Conservation (phyloP, 202 grass and related monocot species). For the Hordeum pubiflorum region DNA sequence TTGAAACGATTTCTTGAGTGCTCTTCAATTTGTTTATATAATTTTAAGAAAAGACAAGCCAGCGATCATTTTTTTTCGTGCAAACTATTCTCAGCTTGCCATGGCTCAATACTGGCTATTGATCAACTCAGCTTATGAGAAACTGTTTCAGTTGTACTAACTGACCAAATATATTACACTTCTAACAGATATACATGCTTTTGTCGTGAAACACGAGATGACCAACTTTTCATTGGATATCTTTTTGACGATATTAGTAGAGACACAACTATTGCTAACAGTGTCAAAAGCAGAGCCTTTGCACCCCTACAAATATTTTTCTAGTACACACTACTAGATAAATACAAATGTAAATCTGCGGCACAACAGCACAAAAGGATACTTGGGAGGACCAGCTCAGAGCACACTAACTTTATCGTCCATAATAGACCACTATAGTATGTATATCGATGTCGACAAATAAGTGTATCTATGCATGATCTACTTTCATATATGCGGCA, state of each 20-base stretch:
- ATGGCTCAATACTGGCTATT: background rate
- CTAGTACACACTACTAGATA: slow-evolving; percentile 23
- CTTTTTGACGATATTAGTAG: background rate
- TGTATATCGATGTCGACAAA: slow-evolving; percentile 33
- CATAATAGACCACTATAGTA: slow-evolving; percentile 28
- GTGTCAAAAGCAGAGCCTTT: slow-evolving; percentile 31
- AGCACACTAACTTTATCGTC: slow-evolving; percentile 45
- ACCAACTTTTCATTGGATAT: slow-evolving; percentile 18
- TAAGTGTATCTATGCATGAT: slow-evolving; percentile 38
- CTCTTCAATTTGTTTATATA: background rate
- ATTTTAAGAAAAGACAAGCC: background rate
- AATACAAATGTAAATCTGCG: slow-evolving; percentile 22
- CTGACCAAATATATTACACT: background rate
- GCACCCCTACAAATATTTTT: slow-evolving; percentile 22
- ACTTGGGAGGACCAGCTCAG: slow-evolving; percentile 34
- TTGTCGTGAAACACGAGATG: slow-evolving; percentile 6
- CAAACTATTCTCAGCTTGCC: background rate
- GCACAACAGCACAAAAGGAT: slow-evolving; percentile 26
- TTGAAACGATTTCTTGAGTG: background rate
- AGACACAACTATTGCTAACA: slow-evolving; percentile 16
- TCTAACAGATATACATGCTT: background rate
- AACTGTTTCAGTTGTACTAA: background rate
- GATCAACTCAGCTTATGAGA: background rate
- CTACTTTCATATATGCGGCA: slow-evolving; percentile 29
- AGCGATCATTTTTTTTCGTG: background rate